Percentiles rank a stretch among this genome's conserved stretches.
These are phyloP conservation scores for Trichoderma citrinoviride DNA, from an alignment of 2,329 filamentous ascomycete species.

Conservation along the genomic window DNA sequence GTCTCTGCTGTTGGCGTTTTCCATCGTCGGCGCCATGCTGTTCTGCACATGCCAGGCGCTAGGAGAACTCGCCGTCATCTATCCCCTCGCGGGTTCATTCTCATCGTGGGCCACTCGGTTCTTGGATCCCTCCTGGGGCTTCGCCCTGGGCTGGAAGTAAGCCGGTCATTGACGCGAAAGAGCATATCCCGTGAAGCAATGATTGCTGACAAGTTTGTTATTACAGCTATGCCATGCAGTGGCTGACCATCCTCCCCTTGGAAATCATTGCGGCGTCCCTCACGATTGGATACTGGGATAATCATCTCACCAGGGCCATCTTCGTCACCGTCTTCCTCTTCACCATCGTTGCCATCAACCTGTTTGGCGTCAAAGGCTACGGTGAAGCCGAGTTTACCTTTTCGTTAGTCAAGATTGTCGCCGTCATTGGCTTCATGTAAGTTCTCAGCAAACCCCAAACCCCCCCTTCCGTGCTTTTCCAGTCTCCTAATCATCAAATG, in stretches of 20 bases:
- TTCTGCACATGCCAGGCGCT: constrained; percentile 90
- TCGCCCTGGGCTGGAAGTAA: constrained; percentile 92
- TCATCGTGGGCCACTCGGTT: constrained; percentile 90
- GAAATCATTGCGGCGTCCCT: constrained; percentile 86
- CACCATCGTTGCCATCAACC: constrained; percentile 75
- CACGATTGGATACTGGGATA: constrained; percentile 78
- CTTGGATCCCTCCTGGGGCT: constrained; percentile 89
- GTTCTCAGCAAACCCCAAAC: constrained; percentile 30
- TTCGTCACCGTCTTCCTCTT: constrained; percentile 82
- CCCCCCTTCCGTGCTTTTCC: too few species aligned
- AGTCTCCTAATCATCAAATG: neutral
- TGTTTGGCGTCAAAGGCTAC: constrained; percentile 85
- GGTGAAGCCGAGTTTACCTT: constrained; percentile 89
- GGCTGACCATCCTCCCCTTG: constrained; percentile 78
- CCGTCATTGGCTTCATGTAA: constrained; percentile 85
- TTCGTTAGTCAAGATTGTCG: constrained; percentile 79
- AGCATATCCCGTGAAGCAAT: neutral
- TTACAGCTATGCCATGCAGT: constrained; percentile 75
- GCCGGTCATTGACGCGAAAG: constrained; percentile 31
- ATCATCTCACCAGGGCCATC: constrained; percentile 61
- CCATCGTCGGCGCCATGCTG: constrained; percentile 79
- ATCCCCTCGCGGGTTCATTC: constrained; percentile 89
- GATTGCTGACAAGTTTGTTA: constrained; percentile 13
- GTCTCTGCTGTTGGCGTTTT: constrained; percentile 73
- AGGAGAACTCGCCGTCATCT: constrained; percentile 86